Conservation (phyloP, 768 basidiomycete genomes). For the Tricholoma bakamatsutake region DNA sequence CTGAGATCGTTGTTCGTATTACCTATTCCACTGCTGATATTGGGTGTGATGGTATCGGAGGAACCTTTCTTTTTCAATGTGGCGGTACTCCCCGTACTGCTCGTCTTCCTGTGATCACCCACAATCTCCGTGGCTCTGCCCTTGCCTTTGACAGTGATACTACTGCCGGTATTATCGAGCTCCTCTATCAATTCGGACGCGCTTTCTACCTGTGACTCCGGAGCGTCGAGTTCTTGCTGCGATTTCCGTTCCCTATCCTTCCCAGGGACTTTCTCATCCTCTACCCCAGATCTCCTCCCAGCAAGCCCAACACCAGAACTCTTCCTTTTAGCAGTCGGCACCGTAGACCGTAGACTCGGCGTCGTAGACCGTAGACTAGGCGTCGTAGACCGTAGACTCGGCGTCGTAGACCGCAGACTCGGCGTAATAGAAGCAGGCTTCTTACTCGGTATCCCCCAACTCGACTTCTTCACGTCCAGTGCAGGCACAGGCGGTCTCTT, state of each 20-base stretch:
- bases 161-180: constrained; percentile 15
- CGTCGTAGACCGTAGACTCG: constrained; percentile 17
- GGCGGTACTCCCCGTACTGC: constrained; percentile 36
- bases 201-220: neutral
- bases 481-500: constrained; percentile 28
- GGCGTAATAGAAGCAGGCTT: constrained; percentile 18
- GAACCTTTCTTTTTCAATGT: constrained; percentile 38
- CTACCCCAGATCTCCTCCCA: neutral
- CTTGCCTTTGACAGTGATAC: constrained; percentile 20
- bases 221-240: neutral
- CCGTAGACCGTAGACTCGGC: constrained; percentile 17
- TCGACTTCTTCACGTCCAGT: constrained; percentile 26
- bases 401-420: too few relatives aligned
- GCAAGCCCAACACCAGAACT: constrained; percentile 8
- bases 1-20: neutral
- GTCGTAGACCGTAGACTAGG: too few relatives aligned
- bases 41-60: constrained; percentile 39
- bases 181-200: neutral
- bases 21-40: constrained; percentile 11
- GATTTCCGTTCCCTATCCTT: constrained; percentile 11
- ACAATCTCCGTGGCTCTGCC: constrained; percentile 12
- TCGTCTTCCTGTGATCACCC: constrained; percentile 39
- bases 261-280: constrained; percentile 2
- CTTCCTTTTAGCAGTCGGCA: constrained; percentile 24
- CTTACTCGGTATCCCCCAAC: constrained; percentile 17